A percentile compares a stretch with the other conserved stretches of the same genome.
phyloP scores from a whole-genome alignment of 148 eudicot genomes.

The Rhododendron williamsianum region DNA sequence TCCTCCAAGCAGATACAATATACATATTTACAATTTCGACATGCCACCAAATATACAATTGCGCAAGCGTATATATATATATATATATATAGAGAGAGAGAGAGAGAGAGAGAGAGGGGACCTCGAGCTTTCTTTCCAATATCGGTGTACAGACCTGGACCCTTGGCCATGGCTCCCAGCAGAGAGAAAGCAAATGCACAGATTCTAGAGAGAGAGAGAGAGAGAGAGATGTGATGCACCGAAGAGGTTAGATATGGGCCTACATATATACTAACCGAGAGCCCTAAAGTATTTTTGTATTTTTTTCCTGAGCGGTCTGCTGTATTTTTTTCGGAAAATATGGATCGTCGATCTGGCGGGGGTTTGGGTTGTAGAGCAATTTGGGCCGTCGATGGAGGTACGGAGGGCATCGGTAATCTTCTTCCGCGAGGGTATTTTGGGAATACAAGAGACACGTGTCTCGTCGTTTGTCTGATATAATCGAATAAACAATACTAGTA shows the following conservation, averaged over 20 bases:
- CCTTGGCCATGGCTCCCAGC: constrained; percentile 54
- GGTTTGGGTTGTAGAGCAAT: not conserved
- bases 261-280: not conserved
- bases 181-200: not conserved
- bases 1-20: not conserved
- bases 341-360: constrained; percentile 4
- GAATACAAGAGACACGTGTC: not conserved
- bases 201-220: not conserved
- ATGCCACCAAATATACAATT: not conserved
- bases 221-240: not conserved
- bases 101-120: constrained; percentile 1
- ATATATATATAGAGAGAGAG: too few relatives aligned
- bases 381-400: constrained; percentile 7
- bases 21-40: not conserved
- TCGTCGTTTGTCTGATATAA: not conserved
- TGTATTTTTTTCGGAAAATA: not conserved
- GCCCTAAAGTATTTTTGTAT: constrained; percentile 5
- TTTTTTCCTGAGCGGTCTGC: constrained; percentile 1
- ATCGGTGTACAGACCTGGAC: constrained; percentile 78
- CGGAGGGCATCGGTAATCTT: not conserved
- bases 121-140: constrained; percentile 78
- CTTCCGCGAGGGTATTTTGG: not conserved
- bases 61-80: not conserved
- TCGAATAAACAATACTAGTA: not conserved
- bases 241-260: not conserved